Percentiles rank a stretch among this genome's conserved stretches.
Conservation (phyloP, 2,329 filamentous ascomycete genomes). For the Epichloe uncinata region DNA sequence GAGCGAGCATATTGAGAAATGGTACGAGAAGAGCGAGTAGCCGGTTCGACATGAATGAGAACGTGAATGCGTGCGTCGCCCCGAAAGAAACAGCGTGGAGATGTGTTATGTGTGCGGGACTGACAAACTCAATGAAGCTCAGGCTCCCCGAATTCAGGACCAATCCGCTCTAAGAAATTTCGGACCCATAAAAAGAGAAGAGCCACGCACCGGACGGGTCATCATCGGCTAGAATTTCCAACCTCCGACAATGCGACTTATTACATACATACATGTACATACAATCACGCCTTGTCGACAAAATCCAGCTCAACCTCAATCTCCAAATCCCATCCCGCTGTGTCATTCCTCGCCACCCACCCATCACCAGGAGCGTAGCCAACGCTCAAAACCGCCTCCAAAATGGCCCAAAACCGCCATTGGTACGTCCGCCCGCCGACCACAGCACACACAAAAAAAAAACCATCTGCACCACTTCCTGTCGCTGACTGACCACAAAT, state of each 20-base stretch:
- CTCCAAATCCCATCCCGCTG: neutral
- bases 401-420: constrained; percentile 58
- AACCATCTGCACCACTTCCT: neutral
- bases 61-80: neutral
- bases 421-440: constrained; percentile 39
- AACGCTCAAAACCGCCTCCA: constrained; percentile 14
- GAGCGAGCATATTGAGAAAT: constrained; percentile 41
- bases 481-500: neutral
- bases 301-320: neutral
- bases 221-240: constrained; percentile 16
- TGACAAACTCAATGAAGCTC: neutral
- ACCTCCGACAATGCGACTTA: neutral
- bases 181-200: neutral
- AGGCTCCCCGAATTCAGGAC: neutral
- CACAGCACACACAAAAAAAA: neutral
- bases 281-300: neutral
- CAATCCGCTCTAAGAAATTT: constrained; percentile 2
- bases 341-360: neutral
- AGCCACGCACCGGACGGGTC: constrained; percentile 9
- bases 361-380: too few species aligned
- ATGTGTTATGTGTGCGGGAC: too few species aligned
- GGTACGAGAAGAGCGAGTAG: neutral
- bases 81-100: neutral
- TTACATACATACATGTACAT: too few species aligned
- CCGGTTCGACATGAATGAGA: neutral